A percentile compares a stretch with the other conserved stretches of the same genome.
Conservation (phyloP, 169 alveolate species). For the Besnoitia besnoiti region DNA sequence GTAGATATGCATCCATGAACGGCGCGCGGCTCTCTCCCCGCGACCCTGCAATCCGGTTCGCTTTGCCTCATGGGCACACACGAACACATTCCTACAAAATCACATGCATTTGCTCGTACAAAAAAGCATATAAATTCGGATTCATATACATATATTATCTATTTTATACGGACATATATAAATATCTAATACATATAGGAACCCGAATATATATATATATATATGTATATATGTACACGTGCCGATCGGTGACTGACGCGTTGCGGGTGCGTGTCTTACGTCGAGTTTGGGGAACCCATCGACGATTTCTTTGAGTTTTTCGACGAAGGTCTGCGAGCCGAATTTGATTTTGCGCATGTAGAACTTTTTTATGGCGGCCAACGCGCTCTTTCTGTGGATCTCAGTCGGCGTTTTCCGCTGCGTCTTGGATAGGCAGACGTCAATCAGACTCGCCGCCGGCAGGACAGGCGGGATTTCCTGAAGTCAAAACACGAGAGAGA, state of each 20-base stretch:
- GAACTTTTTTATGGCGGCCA: constrained; percentile 97
- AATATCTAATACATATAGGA: too few relatives aligned
- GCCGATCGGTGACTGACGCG: neutral
- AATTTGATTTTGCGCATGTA: constrained; percentile 99
- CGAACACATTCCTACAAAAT: neutral
- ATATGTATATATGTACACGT: neutral
- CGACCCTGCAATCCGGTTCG: neutral
- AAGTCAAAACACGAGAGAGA: neutral
- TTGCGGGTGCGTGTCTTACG: constrained; percentile 68
- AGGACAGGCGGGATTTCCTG: constrained; percentile 71
- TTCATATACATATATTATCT: neutral
- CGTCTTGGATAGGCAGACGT: constrained; percentile 94
- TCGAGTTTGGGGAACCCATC: constrained; percentile 97
- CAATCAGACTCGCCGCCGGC: constrained; percentile 68
- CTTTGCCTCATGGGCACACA: too few relatives aligned
- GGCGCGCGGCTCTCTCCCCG: too few relatives aligned
- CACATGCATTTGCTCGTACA: too few relatives aligned
- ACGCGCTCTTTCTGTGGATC: constrained; percentile 97
- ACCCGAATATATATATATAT: too few relatives aligned
- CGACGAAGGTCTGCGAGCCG: constrained; percentile 94
- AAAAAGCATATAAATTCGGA: neutral
- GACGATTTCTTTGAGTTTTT: constrained; percentile 93
- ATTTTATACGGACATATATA: neutral
- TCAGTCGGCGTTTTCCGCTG: constrained; percentile 99
- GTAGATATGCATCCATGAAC: neutral